Conservation (phyloP, 441 rosid genomes). For the Brassica balearica region DNA sequence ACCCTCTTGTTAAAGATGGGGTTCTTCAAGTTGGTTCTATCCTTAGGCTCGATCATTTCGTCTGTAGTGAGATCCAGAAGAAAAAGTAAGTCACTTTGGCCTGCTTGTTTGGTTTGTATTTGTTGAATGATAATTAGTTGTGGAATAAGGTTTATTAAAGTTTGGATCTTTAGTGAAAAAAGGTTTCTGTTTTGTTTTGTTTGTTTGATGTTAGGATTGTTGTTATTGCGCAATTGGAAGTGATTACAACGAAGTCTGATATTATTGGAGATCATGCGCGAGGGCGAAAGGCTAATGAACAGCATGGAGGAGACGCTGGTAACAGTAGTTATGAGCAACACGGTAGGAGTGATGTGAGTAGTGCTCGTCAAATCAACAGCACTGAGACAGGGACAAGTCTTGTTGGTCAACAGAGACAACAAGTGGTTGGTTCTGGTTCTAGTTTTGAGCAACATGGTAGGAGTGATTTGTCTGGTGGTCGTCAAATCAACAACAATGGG, state of each 20-base stretch:
- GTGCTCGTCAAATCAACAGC: slow-evolving; percentile 35
- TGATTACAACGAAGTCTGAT: slow-evolving; percentile 49
- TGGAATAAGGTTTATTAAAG: background rate
- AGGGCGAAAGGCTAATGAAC: slow-evolving; percentile 47
- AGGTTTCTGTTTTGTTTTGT: no score
- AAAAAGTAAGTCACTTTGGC: background rate
- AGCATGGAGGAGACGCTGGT: slow-evolving; percentile 37
- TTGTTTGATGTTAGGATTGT: slow-evolving; percentile 59
- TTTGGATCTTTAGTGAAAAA: background rate
- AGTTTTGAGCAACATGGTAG: slow-evolving; percentile 46
- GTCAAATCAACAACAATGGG: slow-evolving; percentile 42
- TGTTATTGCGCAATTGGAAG: slow-evolving; percentile 63
- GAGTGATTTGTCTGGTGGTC: slow-evolving; percentile 41
- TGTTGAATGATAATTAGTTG: background rate
- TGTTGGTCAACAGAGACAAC: slow-evolving; percentile 43
- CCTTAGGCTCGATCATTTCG: background rate
- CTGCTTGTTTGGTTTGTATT: background rate
- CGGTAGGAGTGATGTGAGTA: slow-evolving; percentile 45
- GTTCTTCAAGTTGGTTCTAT: background rate
- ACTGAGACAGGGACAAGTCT: slow-evolving; percentile 48
- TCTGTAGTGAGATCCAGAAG: background rate
- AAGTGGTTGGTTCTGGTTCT: slow-evolving; percentile 40
- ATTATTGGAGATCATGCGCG: slow-evolving; percentile 60
- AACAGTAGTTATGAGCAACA: slow-evolving; percentile 42
- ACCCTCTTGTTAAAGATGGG: background rate